A percentile compares a stretch with the other conserved stretches of the same genome.
phyloP scores from a whole-genome alignment of 225 moss, liverwort and hornwort species.

The Sphagnum tenellum region DNA sequence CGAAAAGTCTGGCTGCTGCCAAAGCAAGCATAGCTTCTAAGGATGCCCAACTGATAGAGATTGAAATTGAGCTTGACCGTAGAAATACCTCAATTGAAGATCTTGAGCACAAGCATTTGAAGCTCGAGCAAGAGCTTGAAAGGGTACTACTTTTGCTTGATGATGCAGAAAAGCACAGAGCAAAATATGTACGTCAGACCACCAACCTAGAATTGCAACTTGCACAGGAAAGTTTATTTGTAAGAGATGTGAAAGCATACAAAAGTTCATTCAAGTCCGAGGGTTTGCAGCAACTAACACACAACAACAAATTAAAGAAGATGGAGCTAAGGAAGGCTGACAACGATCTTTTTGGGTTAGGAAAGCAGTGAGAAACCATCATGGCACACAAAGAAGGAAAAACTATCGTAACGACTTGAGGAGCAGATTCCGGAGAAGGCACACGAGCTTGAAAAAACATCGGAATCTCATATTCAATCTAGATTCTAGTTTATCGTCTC shows the following conservation, averaged over 20 bases:
- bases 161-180: constrained; percentile 32
- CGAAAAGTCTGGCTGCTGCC: constrained; percentile 14
- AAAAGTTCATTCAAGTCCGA: background rate
- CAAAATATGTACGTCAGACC: constrained; percentile 22
- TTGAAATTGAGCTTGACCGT: constrained; percentile 23
- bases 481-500: constrained; percentile 38
- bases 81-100: constrained; percentile 38
- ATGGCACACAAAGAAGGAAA: too few species aligned
- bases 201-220: constrained; percentile 23
- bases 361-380: too few species aligned
- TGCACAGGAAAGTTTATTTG: constrained; percentile 16
- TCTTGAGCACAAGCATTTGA: constrained; percentile 25
- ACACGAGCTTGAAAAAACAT: constrained; percentile 27
- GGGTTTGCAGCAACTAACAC: constrained; percentile 10
- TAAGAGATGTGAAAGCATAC: constrained; percentile 4
- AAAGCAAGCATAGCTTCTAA: constrained; percentile 17
- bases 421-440: constrained; percentile 15
- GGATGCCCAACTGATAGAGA: constrained; percentile 27
- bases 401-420: too few species aligned
- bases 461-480: constrained; percentile 26
- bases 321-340: constrained; percentile 21
- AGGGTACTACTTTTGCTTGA: constrained; percentile 27
- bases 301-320: constrained; percentile 20
- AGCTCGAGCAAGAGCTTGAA: constrained; percentile 38
- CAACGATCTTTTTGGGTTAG: background rate